Conservation (phyloP, 2,329 filamentous ascomycete genomes). For the Colletotrichum musicola region DNA sequence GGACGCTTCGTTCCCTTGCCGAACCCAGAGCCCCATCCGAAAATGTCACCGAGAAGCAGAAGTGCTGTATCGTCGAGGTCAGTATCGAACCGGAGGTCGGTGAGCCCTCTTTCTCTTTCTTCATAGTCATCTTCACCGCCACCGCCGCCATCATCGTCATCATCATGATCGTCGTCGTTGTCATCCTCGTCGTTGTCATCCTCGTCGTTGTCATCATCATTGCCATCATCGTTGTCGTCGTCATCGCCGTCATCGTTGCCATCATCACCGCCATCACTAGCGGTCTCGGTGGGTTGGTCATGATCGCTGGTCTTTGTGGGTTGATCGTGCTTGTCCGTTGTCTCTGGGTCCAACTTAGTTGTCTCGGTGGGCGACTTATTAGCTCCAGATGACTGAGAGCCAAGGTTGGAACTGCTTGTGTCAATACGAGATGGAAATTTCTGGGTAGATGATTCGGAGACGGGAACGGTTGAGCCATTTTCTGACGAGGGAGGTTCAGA, state of each 20-base stretch:
- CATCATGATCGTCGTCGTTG: not conserved
- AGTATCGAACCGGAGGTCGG: conserved; percentile 12
- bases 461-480: not conserved
- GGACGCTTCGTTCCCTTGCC: not conserved
- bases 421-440: not conserved
- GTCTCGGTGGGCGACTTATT: too few relatives aligned
- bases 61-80: conserved; percentile 12
- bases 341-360: too few relatives aligned
- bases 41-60: conserved; percentile 1
- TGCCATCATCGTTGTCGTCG: not conserved
- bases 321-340: too few relatives aligned
- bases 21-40: conserved; percentile 7
- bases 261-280: not conserved
- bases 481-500: not conserved
- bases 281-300: too few relatives aligned
- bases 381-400: not conserved
- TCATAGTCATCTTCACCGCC: conserved; percentile 9
- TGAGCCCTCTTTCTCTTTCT: conserved; percentile 1
- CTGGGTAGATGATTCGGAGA: not conserved
- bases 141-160: not conserved
- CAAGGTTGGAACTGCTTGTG: not conserved
- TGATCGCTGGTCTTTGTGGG: too few relatives aligned
- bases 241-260: not conserved
- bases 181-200: not conserved
- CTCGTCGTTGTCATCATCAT: not conserved